Evolutionary conservation across 179 eudicot genomes (phyloP), one percentile per base, ranked within the genome.

Genomic region (Corrigiola litoralis): DNA sequence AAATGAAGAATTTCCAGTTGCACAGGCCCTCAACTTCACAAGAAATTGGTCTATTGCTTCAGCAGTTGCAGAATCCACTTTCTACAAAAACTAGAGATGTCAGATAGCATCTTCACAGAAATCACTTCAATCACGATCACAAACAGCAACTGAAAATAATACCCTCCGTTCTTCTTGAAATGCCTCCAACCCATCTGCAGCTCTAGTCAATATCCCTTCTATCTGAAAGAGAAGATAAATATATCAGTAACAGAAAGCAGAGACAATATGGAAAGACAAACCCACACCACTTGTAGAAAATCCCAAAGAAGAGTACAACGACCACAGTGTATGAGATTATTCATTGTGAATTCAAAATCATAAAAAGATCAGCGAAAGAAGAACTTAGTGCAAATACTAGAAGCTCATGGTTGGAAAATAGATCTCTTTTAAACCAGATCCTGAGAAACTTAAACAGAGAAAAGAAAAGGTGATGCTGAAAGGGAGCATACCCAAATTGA

Each of bases 81-180:
- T 90, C 99, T 94, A 86, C 74, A 61, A n/a, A 65, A 63, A 58
- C 18, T 56, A 53, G 29, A 57, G 7, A 20, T 4, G 51, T 36
- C 40, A 71, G 49, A 61, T 12, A 65, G 47, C 23, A 46, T 14
- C 18, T 21, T 44, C 32, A 6, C 36, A 53, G 16, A 6, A 64
- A 29, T 2, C 0, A 25, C 27, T 10, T 4, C 1, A 20, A 47
- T 34, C 18, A 9, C 17, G 27, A 48, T 16, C 24, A 29, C 21
- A 27, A 27, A 28, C 50, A 23, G n/a, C 16, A 58, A 37, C 48
- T 17, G 5, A 50, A 53, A 18, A 77, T 69, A 40, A n/a, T 33
- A 94, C 97, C 96, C 83, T 86, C 60, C 99, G 80, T 70, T 88
- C 94, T 69, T 94, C 99, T 81, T 94, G 99, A 74, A 94, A 91